These are phyloP conservation scores for Jacaranda copaia DNA, from an alignment of 257 asterid species.

Conservation along the genomic window DNA sequence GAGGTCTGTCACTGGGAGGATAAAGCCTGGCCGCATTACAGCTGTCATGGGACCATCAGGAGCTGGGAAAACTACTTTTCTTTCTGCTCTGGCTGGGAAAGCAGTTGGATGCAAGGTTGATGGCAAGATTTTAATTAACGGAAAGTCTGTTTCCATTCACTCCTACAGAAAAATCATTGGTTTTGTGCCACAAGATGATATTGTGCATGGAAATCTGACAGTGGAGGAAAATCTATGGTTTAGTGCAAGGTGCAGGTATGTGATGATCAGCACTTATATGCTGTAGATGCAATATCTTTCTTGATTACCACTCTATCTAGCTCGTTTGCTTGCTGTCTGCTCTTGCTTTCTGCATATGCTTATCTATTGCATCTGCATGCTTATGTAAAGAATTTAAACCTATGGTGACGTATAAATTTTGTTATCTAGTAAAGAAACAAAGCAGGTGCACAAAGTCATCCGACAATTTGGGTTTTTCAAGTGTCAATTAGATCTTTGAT, in stretches of 20 bases:
- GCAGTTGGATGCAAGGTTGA: constrained; percentile 60
- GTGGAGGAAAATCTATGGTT: constrained; percentile 76
- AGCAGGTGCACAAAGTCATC: too few species aligned
- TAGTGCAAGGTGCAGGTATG: constrained; percentile 73
- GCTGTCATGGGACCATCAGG: constrained; percentile 77
- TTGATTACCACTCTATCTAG: too few species aligned
- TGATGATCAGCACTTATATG: constrained; percentile 3
- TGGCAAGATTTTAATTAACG: constrained; percentile 59
- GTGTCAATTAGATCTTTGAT: too few species aligned
- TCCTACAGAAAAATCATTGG: constrained; percentile 62
- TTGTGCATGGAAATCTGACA: constrained; percentile 71
- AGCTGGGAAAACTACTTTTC: constrained; percentile 72
- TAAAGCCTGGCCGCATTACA: constrained; percentile 64
- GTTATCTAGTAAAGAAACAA: too few species aligned
- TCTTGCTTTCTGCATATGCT: too few species aligned
- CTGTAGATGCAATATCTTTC: neutral
- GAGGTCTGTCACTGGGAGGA: constrained; percentile 59
- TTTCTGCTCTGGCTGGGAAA: constrained; percentile 73
- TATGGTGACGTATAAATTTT: too few species aligned
- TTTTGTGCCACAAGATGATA: constrained; percentile 76
- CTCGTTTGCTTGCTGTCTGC: too few species aligned
- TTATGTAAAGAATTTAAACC: too few species aligned
- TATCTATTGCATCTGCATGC: too few species aligned
- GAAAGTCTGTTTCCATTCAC: constrained; percentile 55
- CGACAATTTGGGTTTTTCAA: too few species aligned